Base-by-base conservation (phyloP, 805 yeast species). In the Lipomyces yamadae region DNA sequence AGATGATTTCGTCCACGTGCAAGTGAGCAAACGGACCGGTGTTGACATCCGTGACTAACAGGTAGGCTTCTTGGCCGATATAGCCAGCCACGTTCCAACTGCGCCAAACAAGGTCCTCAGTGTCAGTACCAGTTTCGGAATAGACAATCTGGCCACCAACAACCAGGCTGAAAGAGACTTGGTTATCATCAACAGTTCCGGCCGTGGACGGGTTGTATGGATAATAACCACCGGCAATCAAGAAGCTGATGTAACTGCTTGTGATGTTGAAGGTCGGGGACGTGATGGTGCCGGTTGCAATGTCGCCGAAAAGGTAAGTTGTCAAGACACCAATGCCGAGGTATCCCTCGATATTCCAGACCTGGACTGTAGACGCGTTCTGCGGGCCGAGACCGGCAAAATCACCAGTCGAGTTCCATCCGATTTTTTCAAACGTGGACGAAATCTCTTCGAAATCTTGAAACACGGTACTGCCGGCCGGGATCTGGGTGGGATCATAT, bases 371-470 rank as follows among this genome's bases (percentile, higher is more conserved):
- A 6, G 55, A 52, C 33, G 55, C 55, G n/a, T 59, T n/a, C 35
- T n/a, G 58, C 5, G 62, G 62, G 13, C 55, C 62, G 3, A 34
- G 60, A 29, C 62, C 62, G 37, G 18, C 39, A 50, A 59, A 52
- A 37, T 59, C 62, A 29, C 62, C 58, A 1, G 62, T 59, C 11
- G 62, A 74, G 78, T 13, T 59, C 62, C 62, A 59, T 6, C 58
- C 62, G 10, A 52, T 30, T 13, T 56, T 60, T 32, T 62, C 58
- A 59, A 59, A 59, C 32, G 58, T 52, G 68, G 80, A 82, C 7
- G 73, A 24, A 11, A 18, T 52, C 55, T 30, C 18, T 32, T 52
- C 55, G 18, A 52, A 52, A 32, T 52, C 55, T 42, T 50, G 58
- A 29, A 59, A 59, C 48, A 59, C 58, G 4, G 13, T 30, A 37